phyloP scores from a whole-genome alignment of 169 alveolate species.

The Babesia sp. region DNA sequence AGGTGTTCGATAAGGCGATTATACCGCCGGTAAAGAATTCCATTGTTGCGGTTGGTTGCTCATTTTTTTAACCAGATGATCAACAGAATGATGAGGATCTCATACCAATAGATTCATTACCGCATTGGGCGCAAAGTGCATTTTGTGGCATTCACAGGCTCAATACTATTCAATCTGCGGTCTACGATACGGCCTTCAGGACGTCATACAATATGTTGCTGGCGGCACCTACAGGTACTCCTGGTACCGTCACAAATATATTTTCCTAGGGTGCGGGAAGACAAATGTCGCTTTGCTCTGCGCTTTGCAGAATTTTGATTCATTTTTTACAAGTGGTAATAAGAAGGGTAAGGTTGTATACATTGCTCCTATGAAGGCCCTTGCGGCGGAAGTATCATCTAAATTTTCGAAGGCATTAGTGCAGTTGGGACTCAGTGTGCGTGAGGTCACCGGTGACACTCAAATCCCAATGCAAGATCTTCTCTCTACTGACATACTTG shows the following conservation, averaged over 20 bases:
- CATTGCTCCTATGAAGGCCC: constrained; percentile 99
- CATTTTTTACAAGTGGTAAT: constrained; percentile 12
- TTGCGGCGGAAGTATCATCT: constrained; percentile 89
- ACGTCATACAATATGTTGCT: constrained; percentile 90
- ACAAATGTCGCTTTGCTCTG: constrained; percentile 95
- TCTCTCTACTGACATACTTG: constrained; percentile 95
- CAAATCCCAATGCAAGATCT: constrained; percentile 82
- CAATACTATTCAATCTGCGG: constrained; percentile 89
- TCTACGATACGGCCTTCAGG: constrained; percentile 88
- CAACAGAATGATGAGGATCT: constrained; percentile 48
- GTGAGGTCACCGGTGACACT: constrained; percentile 93
- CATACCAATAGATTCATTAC: constrained; percentile 63
- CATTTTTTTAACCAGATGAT: not conserved
- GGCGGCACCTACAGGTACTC: constrained; percentile 95
- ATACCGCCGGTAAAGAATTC: constrained; percentile 34
- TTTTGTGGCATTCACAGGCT: constrained; percentile 74
- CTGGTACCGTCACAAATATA: not conserved
- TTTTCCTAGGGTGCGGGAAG: constrained; percentile 90
- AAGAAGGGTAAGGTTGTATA: constrained; percentile 86
- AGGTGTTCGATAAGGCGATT: constrained; percentile 29
- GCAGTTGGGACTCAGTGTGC: constrained; percentile 84
- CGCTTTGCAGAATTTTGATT: constrained; percentile 76
- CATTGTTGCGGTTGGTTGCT: constrained; percentile 27
- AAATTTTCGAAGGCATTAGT: constrained; percentile 38
- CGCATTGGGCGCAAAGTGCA: constrained; percentile 86